Base-by-base conservation (phyloP, 768 basidiomycete genomes). In the Guyanaporus albipodus region DNA sequence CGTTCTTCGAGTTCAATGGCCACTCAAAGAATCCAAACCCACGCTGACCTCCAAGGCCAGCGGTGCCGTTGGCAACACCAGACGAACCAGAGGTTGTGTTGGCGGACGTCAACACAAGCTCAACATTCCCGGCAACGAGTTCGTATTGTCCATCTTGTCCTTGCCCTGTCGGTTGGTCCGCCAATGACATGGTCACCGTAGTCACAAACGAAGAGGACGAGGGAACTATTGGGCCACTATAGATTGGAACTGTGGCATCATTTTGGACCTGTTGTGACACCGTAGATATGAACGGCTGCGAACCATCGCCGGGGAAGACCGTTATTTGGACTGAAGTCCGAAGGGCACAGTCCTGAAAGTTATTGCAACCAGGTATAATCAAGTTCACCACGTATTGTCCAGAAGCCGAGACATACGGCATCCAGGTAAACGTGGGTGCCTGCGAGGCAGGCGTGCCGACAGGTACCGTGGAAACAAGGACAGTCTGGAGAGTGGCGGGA, bases 11-110 rank as follows among this genome's bases (percentile, higher is more conserved):
- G 43, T 67, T 68, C 26, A 85, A 67, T 19, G 85, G 81, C 88
- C 88, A 98, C 64, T 98, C 95, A 53, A 89, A 84, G 56, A 96
- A 83, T 11, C 95, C 95, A 59, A 90, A 93, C 2, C 82, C 82
- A 18, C 63, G 70, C 29, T 72, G 71, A 11, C 68, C 62, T 23
- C 58, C 65, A 28, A 63, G 57, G 21, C 69, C 64, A 3, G 67
- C 62, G 7, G 67, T 59, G 26, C 61, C 68, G 24, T 51, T 57
- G 11, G 47, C 59, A 2, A 38, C n/a, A 22, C 66, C 66, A 4
- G 54, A 56, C 44, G 63, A 62, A 32, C 19, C n/a, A 8, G 61
- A 62, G 18, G 73, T 74, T 28, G 67, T 48, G 60, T 76, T 79
- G 12, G 78, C 76, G 17, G 83, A 86, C 17, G 73, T 82, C 37